phyloP scores from a whole-genome alignment of 1,139 yeast genomes.

The Zygosaccharomyces sapae region DNA sequence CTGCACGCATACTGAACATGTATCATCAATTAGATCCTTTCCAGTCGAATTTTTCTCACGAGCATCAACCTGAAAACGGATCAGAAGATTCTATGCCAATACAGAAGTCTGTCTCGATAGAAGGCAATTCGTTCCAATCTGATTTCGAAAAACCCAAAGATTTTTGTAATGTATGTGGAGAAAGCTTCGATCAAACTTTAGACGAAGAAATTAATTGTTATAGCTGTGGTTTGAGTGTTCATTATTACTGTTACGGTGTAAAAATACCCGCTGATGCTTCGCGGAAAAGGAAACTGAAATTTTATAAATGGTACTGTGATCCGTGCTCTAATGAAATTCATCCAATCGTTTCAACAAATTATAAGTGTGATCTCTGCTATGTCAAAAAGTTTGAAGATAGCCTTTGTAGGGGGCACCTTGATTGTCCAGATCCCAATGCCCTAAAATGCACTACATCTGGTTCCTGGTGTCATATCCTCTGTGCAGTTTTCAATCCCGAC shows the following conservation, averaged over 20 bases:
- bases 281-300: neutral
- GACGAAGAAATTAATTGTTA: constrained; percentile 44
- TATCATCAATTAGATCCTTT: constrained; percentile 1
- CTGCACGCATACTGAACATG: neutral
- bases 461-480: constrained; percentile 76
- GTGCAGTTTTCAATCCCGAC: constrained; percentile 56
- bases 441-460: constrained; percentile 65
- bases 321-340: constrained; percentile 67
- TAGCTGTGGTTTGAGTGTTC: constrained; percentile 70
- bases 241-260: constrained; percentile 66
- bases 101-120: neutral
- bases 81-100: too few species aligned
- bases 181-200: constrained; percentile 42
- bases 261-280: constrained; percentile 1
- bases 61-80: neutral
- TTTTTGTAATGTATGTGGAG: constrained; percentile 58
- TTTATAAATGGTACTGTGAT: constrained; percentile 72
- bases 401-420: constrained; percentile 43
- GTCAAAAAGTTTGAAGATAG: constrained; percentile 49
- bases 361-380: constrained; percentile 66
- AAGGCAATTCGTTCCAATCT: neutral
- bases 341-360: constrained; percentile 55
- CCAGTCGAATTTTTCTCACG: neutral
- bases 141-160: constrained; percentile 21
- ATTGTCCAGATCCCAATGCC: constrained; percentile 53